Evolutionary conservation across 805 yeast genomes (phyloP).

Genomic region (Candida maesae): DNA sequence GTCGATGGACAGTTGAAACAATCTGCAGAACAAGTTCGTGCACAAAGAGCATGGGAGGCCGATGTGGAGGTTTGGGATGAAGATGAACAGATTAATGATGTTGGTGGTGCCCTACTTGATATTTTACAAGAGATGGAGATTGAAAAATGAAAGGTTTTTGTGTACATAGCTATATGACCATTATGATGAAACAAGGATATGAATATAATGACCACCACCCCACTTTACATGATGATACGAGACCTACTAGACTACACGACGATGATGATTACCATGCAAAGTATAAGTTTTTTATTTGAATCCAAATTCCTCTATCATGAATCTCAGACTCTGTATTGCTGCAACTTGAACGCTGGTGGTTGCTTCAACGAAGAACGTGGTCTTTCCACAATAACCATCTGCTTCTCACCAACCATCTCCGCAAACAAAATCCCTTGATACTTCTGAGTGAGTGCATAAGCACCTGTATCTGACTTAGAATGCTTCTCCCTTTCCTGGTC

Average conservation of each 20-base stretch:
- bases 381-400: constrained; percentile 69
- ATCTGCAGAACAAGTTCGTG: neutral
- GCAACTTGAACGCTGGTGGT: constrained; percentile 62
- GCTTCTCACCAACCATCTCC: constrained; percentile 27
- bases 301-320: no score
- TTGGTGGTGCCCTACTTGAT: no score
- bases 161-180: no score
- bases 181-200: no score
- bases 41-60: constrained; percentile 7
- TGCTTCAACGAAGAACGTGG: constrained; percentile 56
- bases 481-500: constrained; percentile 24
- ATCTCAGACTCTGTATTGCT: constrained; percentile 49
- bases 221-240: no score
- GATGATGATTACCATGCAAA: no score
- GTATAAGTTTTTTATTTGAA: no score
- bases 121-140: no score
- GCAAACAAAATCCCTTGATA: constrained; percentile 69
- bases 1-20: constrained; percentile 4
- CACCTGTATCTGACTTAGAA: constrained; percentile 28
- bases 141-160: no score
- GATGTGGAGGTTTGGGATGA: constrained; percentile 5
- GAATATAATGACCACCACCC: no score
- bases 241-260: no score
- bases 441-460: constrained; percentile 74
- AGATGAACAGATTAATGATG: neutral